phyloP scores from a whole-genome alignment of 768 basidiomycete species.

The Leccinum disarticulatum region DNA sequence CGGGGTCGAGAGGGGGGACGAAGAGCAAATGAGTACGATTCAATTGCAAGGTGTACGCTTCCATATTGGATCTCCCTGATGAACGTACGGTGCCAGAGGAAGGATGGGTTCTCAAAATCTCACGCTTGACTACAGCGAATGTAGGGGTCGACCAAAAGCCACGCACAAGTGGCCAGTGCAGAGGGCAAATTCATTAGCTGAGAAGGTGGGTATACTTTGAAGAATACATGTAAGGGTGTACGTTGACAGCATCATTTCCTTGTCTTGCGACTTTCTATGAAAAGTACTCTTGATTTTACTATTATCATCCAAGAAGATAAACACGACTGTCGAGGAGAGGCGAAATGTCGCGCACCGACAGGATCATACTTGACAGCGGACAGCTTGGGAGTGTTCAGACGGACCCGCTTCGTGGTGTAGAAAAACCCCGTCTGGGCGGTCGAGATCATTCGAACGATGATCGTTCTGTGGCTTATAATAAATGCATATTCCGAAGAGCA shows the following conservation, averaged over 20 bases:
- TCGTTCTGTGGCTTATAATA: conserved; percentile 48
- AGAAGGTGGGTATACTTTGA: not conserved
- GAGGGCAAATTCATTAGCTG: not conserved
- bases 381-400: conserved; percentile 67
- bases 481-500: not conserved
- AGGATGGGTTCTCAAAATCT: not conserved
- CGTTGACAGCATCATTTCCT: conserved; percentile 44
- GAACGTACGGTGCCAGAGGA: not conserved
- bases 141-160: not conserved
- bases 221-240: not conserved
- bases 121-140: not conserved
- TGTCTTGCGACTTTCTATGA: conserved; percentile 77
- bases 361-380: conserved; percentile 94
- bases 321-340: not conserved
- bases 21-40: conserved; percentile 29
- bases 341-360: conserved; percentile 52
- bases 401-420: conserved; percentile 78
- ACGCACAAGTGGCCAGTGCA: not conserved
- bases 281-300: conserved; percentile 75
- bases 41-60: conserved; percentile 14
- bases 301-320: conserved; percentile 1
- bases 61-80: not conserved
- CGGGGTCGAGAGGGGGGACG: conserved; percentile 11
- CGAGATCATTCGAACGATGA: conserved; percentile 86
- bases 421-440: conserved; percentile 92